Conservation (phyloP, 1,284 basidiomycete species). For the Trichosporon asahii region DNA sequence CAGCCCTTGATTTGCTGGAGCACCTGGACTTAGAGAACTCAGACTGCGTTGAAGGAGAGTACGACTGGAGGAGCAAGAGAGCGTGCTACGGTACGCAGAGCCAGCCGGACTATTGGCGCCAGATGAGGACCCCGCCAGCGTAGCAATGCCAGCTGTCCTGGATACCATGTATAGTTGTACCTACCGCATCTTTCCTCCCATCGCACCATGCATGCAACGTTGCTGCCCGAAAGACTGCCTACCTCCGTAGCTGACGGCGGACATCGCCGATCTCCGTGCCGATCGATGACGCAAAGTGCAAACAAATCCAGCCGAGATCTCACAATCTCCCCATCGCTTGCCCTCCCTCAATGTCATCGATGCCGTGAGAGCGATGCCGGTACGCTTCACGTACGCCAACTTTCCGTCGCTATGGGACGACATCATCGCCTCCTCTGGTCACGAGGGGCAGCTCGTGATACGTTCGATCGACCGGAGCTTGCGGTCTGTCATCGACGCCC, state of each 20-base stretch:
- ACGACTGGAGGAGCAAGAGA: no score
- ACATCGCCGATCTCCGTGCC: neutral
- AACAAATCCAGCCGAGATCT: neutral
- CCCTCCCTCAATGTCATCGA: neutral
- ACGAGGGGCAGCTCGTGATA: neutral
- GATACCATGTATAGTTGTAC: no score
- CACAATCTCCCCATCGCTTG: neutral
- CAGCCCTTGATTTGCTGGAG: neutral
- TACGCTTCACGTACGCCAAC: neutral
- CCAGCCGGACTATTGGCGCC: no score
- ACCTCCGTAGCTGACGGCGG: neutral
- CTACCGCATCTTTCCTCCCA: no score
- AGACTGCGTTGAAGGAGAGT: no score
- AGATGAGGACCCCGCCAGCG: no score
- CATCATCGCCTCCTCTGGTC: neutral
- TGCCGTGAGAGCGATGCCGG: neutral
- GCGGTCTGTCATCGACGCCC: neutral
- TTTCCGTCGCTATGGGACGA: neutral
- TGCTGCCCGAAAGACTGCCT: neutral
- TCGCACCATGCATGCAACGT: no score
- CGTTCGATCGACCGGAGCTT: neutral
- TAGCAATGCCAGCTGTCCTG: no score
- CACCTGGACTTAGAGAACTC: no score
- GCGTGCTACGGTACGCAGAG: no score
- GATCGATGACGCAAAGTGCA: neutral